Evolutionary conservation across 2,329 filamentous ascomycete genomes (phyloP), one percentile per base, ranked within the genome.

Genomic region (Alternaria alternata): DNA sequence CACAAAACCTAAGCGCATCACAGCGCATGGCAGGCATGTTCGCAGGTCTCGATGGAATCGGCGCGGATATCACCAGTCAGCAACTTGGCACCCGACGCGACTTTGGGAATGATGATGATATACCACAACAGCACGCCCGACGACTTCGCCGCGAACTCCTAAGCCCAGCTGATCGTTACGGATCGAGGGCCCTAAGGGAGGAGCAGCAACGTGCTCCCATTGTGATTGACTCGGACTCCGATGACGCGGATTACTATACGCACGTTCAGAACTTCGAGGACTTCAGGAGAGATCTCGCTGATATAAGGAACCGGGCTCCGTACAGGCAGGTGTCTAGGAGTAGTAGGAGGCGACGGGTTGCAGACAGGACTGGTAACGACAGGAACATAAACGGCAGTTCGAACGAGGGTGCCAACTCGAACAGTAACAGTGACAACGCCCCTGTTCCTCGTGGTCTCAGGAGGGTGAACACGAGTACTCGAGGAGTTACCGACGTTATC

Each of bases 241-340:
- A 60, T 12, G n/a, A 52, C 39, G 61, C 30, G 18, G 55, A 48
- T 24, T 61, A 61, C 22, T 47, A 51, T 16, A 43, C 58, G 4
- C 34, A 59, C 22, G 30, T 53, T 4, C 51, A 55, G 14, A 62
- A 51, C 51, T 68, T 54, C 44, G 32, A 57, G 11, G 32, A 52
- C 11, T 38, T 61, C 14, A 59, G 48, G 0, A 57, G 57, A 5
- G 59, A 67, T 30, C 62, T 67, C 7, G 61, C 57, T 22, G 36
- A 54, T 22, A 51, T 69, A 18, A 59, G 63, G 32, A 39, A 41
- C 16, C 54, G 62, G 11, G 64, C 66, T 4, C 53, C 51, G 7
- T 51, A 48, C 8, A 51, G 34, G 5, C 55, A 43, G 8, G 22
- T 54, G 12, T 42, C 55, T 5, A 39, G 46, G 12, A 52, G 49